phyloP scores from a whole-genome alignment of 192 early-diverging fungal species.

The Globomyces pollinis-pini region DNA sequence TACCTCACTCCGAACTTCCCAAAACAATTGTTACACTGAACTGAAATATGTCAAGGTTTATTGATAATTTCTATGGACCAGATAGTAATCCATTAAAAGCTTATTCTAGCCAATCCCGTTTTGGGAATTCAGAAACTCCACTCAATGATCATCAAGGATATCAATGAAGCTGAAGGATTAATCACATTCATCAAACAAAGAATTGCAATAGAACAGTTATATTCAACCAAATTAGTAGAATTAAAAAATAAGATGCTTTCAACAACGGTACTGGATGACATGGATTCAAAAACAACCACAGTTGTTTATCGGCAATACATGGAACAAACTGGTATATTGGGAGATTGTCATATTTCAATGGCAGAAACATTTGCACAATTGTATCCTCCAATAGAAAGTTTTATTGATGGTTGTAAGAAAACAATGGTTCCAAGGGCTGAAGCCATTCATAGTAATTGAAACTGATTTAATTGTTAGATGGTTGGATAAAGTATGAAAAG shows the following conservation, averaged over 20 bases:
- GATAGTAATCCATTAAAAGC: slow-evolving; percentile 22
- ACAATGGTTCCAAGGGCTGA: not conserved
- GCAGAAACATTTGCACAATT: not conserved
- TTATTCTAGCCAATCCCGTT: slow-evolving; percentile 16
- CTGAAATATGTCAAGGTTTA: slow-evolving; percentile 30
- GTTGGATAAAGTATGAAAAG: not conserved
- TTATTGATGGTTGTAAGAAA: not conserved
- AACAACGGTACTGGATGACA: slow-evolving; percentile 13
- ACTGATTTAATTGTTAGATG: too few species aligned
- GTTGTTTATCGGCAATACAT: not conserved
- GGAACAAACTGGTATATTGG: not conserved
- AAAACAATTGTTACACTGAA: too few species aligned
- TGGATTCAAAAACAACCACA: slow-evolving; percentile 10
- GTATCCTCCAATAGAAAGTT: not conserved
- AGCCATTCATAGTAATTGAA: not conserved
- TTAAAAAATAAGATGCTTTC: slow-evolving; percentile 4
- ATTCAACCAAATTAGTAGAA: slow-evolving; percentile 26
- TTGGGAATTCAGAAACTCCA: slow-evolving; percentile 1
- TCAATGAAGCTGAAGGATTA: slow-evolving; percentile 31
- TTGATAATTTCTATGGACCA: slow-evolving; percentile 40
- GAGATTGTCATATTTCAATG: not conserved
- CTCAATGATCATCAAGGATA: slow-evolving; percentile 16
- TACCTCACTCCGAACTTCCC: too few species aligned
- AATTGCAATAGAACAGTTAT: slow-evolving; percentile 26
- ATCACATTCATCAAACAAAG: slow-evolving; percentile 1